These are phyloP conservation scores for Saposhnikovia divaricata DNA, from an alignment of 129 eudicot genomes.

Conservation along the genomic window DNA sequence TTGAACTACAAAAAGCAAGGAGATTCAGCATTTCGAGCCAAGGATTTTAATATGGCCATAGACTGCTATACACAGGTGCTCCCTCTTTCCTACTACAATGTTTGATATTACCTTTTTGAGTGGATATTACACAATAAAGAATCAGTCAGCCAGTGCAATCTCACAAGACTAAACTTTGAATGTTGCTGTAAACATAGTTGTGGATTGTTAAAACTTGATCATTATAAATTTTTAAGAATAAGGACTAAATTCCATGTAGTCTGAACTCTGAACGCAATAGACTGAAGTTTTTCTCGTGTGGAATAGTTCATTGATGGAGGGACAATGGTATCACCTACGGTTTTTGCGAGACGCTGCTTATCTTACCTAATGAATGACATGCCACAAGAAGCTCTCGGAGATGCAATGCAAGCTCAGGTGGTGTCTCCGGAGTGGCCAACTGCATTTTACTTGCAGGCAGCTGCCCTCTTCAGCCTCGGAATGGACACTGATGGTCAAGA, in stretches of 20 bases:
- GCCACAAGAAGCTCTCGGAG: conserved; percentile 83
- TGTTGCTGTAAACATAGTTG: neutral
- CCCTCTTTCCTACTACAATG: neutral
- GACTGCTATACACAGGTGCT: conserved; percentile 62
- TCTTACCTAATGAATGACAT: conserved; percentile 63
- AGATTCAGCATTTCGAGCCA: conserved; percentile 70
- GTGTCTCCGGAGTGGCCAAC: conserved; percentile 74
- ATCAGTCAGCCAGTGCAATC: neutral
- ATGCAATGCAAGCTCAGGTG: conserved; percentile 80
- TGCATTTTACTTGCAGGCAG: conserved; percentile 77
- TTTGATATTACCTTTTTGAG: neutral
- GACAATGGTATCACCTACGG: conserved; percentile 82
- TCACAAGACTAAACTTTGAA: neutral
- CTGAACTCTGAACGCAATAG: neutral
- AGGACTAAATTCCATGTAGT: neutral
- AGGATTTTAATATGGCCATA: conserved; percentile 65
- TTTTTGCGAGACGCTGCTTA: conserved; percentile 68
- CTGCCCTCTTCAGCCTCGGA: conserved; percentile 65
- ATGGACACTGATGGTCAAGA: conserved; percentile 81
- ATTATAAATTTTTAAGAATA: neutral
- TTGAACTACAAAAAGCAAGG: conserved; percentile 74
- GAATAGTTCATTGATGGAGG: conserved; percentile 74
- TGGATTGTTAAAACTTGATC: neutral
- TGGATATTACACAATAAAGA: neutral
- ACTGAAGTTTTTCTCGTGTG: neutral